phyloP scores from a whole-genome alignment of 768 basidiomycete species.

The Collybiopsis confluens region DNA sequence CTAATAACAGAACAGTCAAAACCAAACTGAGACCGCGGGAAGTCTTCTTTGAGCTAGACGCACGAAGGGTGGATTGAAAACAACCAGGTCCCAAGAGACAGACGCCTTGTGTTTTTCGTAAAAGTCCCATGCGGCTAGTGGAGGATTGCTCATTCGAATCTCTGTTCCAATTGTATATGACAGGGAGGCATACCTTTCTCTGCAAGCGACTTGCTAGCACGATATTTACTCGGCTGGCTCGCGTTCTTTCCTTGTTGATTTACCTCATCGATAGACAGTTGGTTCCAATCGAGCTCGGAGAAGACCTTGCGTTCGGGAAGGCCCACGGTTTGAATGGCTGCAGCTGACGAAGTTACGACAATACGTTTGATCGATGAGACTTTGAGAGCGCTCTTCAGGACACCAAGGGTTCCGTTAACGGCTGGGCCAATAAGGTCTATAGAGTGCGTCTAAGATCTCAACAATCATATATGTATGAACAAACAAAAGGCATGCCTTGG shows the following conservation, averaged over 20 bases:
- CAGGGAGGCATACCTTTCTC: constrained; percentile 37
- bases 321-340: constrained; percentile 35
- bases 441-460: neutral
- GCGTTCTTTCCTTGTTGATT: constrained; percentile 47
- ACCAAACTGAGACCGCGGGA: neutral
- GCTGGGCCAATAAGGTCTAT: constrained; percentile 53
- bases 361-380: constrained; percentile 46
- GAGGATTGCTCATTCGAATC: neutral
- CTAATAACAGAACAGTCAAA: neutral
- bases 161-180: no score
- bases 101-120: constrained; percentile 26
- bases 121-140: constrained; percentile 47
- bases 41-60: no score
- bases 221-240: constrained; percentile 38
- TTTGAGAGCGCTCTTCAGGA: constrained; percentile 25
- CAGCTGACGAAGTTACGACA: constrained; percentile 57
- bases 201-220: constrained; percentile 55
- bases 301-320: constrained; percentile 23
- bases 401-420: constrained; percentile 47
- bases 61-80: constrained; percentile 36
- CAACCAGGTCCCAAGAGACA: constrained; percentile 33
- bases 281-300: constrained; percentile 58
- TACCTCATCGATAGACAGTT: constrained; percentile 40
- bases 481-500: constrained; percentile 20
- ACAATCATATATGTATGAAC: neutral